A percentile compares a stretch with the other conserved stretches of the same genome.
Evolutionary conservation across 768 basidiomycete genomes (phyloP).

Genomic region (Tricholoma flavovirens): DNA sequence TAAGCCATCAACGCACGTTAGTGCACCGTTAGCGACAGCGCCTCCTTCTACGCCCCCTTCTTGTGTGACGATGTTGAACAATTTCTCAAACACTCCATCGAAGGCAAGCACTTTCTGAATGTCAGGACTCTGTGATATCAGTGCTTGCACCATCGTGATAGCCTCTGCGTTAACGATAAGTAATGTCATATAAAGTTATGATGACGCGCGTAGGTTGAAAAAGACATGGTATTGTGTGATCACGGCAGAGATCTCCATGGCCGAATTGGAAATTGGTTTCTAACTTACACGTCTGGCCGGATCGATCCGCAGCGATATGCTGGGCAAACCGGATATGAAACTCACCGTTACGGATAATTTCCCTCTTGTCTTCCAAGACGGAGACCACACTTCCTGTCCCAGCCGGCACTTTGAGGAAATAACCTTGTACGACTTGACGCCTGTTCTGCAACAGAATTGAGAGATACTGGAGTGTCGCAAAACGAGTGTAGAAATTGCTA

Average conservation of each 20-base stretch:
- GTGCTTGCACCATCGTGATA: conserved; percentile 71
- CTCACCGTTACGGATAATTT: conserved; percentile 86
- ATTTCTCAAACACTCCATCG: conserved; percentile 92
- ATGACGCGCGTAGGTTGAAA: not conserved
- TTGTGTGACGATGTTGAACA: conserved; percentile 80
- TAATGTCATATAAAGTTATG: not conserved
- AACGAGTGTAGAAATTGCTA: conserved; percentile 78
- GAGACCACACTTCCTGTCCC: conserved; percentile 71
- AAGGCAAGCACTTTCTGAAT: conserved; percentile 97
- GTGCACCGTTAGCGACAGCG: conserved; percentile 76
- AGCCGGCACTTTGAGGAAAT: conserved; percentile 81
- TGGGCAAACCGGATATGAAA: conserved; percentile 1
- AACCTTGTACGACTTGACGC: conserved; percentile 76
- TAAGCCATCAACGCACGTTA: conserved; percentile 80
- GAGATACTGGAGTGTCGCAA: conserved; percentile 78
- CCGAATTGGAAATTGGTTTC: not conserved
- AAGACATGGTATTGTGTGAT: not conserved
- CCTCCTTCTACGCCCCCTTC: conserved; percentile 95
- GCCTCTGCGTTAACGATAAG: conserved; percentile 49
- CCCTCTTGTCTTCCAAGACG: conserved; percentile 77
- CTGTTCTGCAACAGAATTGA: conserved; percentile 77
- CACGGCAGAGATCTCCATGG: not conserved
- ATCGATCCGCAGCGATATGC: not conserved
- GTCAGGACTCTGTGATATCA: conserved; percentile 83
- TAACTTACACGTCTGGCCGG: not conserved